Evolutionary conservation across 2,329 filamentous ascomycete species (phyloP), one percentile per base, ranked within the genome.

Genomic region (Epichloe gansuensis): DNA sequence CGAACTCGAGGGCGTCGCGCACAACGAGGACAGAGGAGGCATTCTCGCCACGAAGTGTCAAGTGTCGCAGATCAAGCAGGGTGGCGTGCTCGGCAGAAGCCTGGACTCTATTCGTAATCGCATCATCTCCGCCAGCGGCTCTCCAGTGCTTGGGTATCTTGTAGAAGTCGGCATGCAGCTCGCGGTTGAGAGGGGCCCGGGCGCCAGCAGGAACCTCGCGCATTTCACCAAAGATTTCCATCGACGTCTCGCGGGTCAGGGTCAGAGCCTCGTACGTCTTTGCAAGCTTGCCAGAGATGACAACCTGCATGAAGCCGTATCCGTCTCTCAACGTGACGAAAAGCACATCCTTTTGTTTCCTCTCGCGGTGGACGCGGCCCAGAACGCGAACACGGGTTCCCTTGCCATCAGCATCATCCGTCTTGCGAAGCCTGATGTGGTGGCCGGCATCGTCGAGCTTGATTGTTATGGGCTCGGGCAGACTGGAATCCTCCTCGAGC

Each of bases 231-330:
- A 81, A 81, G 53, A 96, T 80, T 61, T 83, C 82, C 64, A 96
- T 81, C 49, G 88, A 88, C n/a, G 89, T 93, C 71, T 91, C 89
- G 56, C 85, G 82, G 35, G 88, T 87, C 60, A 96, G 79, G 25
- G 85, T 89, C 60, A 95, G 74, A 56, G 88, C 87, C 64, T 95
- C 89, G 73, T 94, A 94, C n/a, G 87, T 91, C 75, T 89, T 89
- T 59, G 88, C 85, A 60, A 97, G 77, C 56, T 89, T 77, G 53
- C 89, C 89, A 3, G 75, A 69, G 59, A 96, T 73, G 56, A 58
- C 57, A 38, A 58, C 57, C 53, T 62, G 60, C 57, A 62, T 57
- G 39, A 57, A 57, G 43, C 64, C 64, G 63, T 90, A 87, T 53
- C 90, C 90, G 64, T 94, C 88, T 56, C 83, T 77, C 57, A 95